These are phyloP conservation scores for Pseudoneurospora amorphoporcata DNA, from an alignment of 495 filamentous ascomycete species.

Conservation along the genomic window DNA sequence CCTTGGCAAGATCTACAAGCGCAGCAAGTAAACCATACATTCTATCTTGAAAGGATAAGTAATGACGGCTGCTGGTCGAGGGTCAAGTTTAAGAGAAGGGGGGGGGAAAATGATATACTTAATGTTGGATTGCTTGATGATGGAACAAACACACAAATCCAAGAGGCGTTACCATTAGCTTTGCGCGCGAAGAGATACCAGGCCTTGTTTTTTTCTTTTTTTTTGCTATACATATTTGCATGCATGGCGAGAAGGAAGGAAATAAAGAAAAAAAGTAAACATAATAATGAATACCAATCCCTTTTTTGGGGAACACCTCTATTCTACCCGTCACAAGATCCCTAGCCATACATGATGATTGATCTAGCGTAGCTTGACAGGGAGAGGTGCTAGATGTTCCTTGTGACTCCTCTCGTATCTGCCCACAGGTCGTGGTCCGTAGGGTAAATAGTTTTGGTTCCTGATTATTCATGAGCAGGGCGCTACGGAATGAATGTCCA, in stretches of 20 bases:
- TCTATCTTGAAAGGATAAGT: neutral
- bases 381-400: neutral
- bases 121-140: neutral
- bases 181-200: neutral
- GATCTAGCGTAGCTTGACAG: neutral
- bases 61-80: neutral
- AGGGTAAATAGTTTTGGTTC: neutral
- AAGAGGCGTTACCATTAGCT: neutral
- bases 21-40: conserved; percentile 57
- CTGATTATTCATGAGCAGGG: neutral
- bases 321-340: neutral
- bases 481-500: neutral
- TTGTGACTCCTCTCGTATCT: neutral
- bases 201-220: neutral
- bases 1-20: conserved; percentile 92
- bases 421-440: neutral
- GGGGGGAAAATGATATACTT: neutral
- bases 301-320: neutral
- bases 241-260: neutral
- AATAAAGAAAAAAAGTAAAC: neutral
- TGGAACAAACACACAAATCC: neutral
- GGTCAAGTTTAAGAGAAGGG: neutral
- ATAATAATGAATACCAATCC: neutral
- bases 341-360: neutral
- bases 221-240: neutral